A percentile compares a stretch with the other conserved stretches of the same genome.
phyloP scores from a whole-genome alignment of 768 basidiomycete species.

The Boletellus emodensis region DNA sequence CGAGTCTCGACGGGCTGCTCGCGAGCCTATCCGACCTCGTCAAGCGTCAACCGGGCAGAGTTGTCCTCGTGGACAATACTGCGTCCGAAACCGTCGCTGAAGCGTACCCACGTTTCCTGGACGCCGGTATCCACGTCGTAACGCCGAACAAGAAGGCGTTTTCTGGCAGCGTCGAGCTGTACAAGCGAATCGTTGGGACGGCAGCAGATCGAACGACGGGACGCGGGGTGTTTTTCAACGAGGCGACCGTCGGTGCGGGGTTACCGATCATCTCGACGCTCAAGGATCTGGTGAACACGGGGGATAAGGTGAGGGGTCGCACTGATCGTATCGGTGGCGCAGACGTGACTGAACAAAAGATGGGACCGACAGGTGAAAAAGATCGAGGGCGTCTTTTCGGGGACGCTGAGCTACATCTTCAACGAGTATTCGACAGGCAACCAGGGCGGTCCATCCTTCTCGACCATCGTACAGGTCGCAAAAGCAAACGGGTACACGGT shows the following conservation, averaged over 20 bases:
- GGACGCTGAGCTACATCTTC: conserved; percentile 98
- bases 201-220: conserved; percentile 16
- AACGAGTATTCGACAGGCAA: conserved; percentile 84
- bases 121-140: conserved; percentile 77
- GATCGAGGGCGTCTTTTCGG: conserved; percentile 97
- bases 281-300: conserved; percentile 88
- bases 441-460: conserved; percentile 72
- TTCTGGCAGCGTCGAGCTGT: conserved; percentile 67
- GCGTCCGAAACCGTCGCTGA: conserved; percentile 78
- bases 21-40: conserved; percentile 45
- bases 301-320: conserved; percentile 66
- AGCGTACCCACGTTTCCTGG: conserved; percentile 77
- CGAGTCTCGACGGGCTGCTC: conserved; percentile 38
- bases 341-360: background rate
- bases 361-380: conserved; percentile 56
- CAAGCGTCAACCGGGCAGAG: conserved; percentile 41
- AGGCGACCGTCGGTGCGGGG: conserved; percentile 95
- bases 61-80: conserved; percentile 88
- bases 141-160: conserved; percentile 99
- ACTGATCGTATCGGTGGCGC: background rate
- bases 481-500: conserved; percentile 95
- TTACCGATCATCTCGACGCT: conserved; percentile 88
- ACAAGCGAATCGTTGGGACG: conserved; percentile 60
- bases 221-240: conserved; percentile 69
- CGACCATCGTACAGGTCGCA: conserved; percentile 82